Evolutionary conservation across 805 yeast species (phyloP), one percentile per base, ranked within the genome.

Genomic region (Maudiozyma barnettii): DNA sequence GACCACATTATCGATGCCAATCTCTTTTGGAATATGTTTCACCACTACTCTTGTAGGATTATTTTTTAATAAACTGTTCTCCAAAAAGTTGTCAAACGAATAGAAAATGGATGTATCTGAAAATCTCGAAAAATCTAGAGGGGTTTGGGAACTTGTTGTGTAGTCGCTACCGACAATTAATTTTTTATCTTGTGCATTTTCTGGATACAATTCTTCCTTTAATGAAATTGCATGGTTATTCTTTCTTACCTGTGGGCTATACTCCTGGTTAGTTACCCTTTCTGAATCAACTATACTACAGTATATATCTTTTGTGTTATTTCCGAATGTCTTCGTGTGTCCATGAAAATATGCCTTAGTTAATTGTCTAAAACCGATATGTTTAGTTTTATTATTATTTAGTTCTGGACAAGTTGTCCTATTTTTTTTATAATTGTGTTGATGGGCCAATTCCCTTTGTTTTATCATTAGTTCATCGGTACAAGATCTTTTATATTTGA

Each of bases 1-100:
- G 18, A 84, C 53, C 9, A 83, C 64, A 36, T 77, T 68, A 20
- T 68, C 68, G 8, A 79, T 52, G 8, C 82, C 79, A 8, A 76
- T 70, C 26, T 60, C 55, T 0, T 55, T 46, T 0, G 78, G 74
- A 22, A 78, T 59, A 18, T 70, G 66, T n/a, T 56, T 58, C 4
- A 45, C 76, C 4, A 26, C 13, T 14, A 40, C 19, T 22, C 16
- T 23, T n/a, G 43, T 40, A 7, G 40, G 20, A 8, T 13, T 40
- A 9, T 30, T 21, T 23, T 37, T 33, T 20, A 45, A 14, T n/a
- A 6, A 36, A 18, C 4, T 7, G 7, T 21, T 26, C 14, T 43
- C 54, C 6, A 49, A 39, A 13, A n/a, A n/a, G n/a, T 13, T 33
- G n/a, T 33, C 36, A n/a, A n/a, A 14, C 18, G 36, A 33, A 16